Conservation (phyloP, 2,329 filamentous ascomycete species). For the Colletotrichum lupini region DNA sequence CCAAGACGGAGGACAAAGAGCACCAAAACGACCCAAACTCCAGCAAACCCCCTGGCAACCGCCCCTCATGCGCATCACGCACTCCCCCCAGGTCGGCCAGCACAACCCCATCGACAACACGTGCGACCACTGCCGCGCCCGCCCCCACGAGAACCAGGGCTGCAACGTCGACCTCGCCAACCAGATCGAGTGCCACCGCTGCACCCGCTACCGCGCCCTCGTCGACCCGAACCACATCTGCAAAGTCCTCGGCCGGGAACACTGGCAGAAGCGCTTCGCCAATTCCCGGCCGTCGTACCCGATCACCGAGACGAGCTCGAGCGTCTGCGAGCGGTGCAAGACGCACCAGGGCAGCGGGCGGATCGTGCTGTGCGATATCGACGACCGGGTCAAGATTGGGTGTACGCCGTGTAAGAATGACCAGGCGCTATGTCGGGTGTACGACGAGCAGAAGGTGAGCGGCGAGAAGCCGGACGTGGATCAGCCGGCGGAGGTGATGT, state of each 20-base stretch:
- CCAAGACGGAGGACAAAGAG: neutral
- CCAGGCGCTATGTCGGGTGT: slow-evolving; percentile 7
- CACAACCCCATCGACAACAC: neutral
- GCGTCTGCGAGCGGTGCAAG: slow-evolving; percentile 24
- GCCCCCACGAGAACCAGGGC: neutral
- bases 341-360: neutral
- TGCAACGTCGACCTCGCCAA: slow-evolving; percentile 30
- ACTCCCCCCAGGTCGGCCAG: neutral
- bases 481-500: slow-evolving; percentile 12
- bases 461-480: neutral
- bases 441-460: neutral
- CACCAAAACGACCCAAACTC: neutral
- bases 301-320: neutral
- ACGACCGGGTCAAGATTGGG: slow-evolving; percentile 25
- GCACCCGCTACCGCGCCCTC: slow-evolving; percentile 25
- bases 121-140: slow-evolving; percentile 29
- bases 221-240: slow-evolving; percentile 27
- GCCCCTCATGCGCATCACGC: neutral
- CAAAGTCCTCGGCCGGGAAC: slow-evolving; percentile 16
- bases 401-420: slow-evolving; percentile 22
- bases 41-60: no score
- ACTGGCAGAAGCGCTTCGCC: slow-evolving; percentile 29
- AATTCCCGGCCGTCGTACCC: slow-evolving; percentile 28
- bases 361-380: slow-evolving; percentile 27
- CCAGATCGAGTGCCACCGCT: slow-evolving; percentile 34